phyloP scores from a whole-genome alignment of 179 eudicot genomes.

The Silene noctiflora region DNA sequence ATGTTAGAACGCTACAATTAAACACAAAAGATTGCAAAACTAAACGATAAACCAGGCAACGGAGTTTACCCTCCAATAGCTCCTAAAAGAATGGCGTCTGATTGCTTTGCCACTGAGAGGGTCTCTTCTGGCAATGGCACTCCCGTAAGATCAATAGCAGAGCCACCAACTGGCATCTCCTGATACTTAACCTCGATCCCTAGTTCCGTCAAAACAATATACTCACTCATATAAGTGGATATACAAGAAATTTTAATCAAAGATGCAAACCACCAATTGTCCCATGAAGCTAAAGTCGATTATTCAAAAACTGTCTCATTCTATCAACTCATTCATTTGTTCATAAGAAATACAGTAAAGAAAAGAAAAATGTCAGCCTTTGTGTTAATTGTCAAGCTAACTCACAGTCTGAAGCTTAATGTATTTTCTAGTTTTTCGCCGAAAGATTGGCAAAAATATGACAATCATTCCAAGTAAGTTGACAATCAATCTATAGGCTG shows the following conservation, averaged over 20 bases:
- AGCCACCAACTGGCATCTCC: constrained; percentile 89
- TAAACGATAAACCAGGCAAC: not conserved
- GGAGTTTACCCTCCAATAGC: constrained; percentile 86
- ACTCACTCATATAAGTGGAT: not conserved
- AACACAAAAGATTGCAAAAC: not conserved
- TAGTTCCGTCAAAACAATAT: constrained; percentile 18
- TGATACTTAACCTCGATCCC: constrained; percentile 73
- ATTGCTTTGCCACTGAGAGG: constrained; percentile 60
- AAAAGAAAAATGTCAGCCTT: not conserved
- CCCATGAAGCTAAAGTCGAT: not conserved
- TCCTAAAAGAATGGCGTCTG: constrained; percentile 96
- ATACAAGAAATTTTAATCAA: too few relatives aligned
- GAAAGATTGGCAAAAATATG: too few relatives aligned
- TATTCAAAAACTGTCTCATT: not conserved
- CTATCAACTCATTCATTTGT: not conserved
- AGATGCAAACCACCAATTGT: not conserved
- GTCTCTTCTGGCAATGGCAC: constrained; percentile 96
- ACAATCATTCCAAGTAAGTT: too few relatives aligned
- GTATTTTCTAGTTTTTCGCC: not conserved
- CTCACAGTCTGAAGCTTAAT: not conserved
- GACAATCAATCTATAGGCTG: too few relatives aligned
- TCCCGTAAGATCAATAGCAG: constrained; percentile 81
- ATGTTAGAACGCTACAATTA: constrained; percentile 1
- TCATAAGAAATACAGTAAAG: not conserved
- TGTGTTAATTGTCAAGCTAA: not conserved